Conservation (phyloP, 2,329 filamentous ascomycete genomes). For the Penicillium sp. region DNA sequence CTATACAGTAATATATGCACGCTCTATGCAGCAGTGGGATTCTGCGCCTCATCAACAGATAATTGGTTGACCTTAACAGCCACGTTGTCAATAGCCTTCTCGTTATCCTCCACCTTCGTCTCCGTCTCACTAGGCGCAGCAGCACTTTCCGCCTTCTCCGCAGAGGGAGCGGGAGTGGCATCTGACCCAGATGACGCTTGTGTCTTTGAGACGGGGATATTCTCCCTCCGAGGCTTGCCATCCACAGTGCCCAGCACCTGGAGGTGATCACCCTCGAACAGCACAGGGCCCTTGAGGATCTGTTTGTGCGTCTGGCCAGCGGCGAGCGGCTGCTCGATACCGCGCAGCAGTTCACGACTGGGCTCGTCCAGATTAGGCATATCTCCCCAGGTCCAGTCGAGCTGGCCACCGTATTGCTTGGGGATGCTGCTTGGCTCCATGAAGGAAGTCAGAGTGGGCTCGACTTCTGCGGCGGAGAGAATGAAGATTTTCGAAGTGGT, state of each 20-base stretch:
- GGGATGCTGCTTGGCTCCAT: constrained; percentile 82
- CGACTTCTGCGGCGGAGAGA: constrained; percentile 69
- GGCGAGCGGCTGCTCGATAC: constrained; percentile 29
- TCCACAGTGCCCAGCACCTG: constrained; percentile 36
- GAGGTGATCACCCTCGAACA: constrained; percentile 36
- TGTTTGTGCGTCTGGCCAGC: constrained; percentile 28
- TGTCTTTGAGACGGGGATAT: constrained; percentile 26
- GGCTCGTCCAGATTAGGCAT: constrained; percentile 67
- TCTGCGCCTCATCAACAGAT: not conserved
- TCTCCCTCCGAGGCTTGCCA: constrained; percentile 32
- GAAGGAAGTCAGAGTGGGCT: constrained; percentile 73
- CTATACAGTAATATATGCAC: not conserved
- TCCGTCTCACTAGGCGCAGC: not conserved
- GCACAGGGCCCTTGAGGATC: constrained; percentile 37
- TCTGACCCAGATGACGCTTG: not conserved
- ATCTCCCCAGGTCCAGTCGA: constrained; percentile 79
- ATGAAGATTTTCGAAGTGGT: constrained; percentile 97
- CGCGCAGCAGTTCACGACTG: constrained; percentile 35
- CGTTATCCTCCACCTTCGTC: not conserved
- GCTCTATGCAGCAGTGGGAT: constrained; percentile 4
- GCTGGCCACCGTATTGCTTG: constrained; percentile 81
- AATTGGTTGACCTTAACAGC: constrained; percentile 4
- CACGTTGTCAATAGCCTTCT: constrained; percentile 7
- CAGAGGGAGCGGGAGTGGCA: not conserved
- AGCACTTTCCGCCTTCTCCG: not conserved